Evolutionary conservation across 176 grass and related monocot genomes (phyloP).

Genomic region (Phragmites australis): DNA sequence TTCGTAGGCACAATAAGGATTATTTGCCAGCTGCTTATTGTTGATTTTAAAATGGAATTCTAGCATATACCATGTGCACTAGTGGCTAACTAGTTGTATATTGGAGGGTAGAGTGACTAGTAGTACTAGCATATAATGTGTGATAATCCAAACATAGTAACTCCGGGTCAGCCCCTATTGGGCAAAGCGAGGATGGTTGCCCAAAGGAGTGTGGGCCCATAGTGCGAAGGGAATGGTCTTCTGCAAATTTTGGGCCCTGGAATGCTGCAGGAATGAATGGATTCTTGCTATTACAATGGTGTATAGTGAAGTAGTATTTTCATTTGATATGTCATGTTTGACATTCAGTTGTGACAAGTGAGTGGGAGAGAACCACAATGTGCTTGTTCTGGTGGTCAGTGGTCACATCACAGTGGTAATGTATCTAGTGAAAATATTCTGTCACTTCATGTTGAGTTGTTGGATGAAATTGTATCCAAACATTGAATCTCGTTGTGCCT

Average conservation of each 20-base stretch:
- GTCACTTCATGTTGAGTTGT: background rate
- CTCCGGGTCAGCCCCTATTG: too few relatives aligned
- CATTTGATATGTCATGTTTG: background rate
- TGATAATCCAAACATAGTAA: background rate
- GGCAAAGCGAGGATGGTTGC: background rate
- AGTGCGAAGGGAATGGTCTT: background rate
- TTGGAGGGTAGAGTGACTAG: background rate
- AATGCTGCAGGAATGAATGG: background rate
- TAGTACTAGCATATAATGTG: background rate
- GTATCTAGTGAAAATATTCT: background rate
- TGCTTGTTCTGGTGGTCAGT: slow-evolving; percentile 1
- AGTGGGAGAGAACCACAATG: background rate
- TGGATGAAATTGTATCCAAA: slow-evolving; percentile 17
- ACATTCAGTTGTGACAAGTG: background rate
- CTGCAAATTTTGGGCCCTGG: background rate
- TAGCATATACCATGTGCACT: background rate
- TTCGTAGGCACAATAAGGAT: background rate
- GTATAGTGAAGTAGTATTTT: background rate
- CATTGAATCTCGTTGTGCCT: background rate
- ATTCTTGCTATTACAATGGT: background rate
- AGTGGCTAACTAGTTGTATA: background rate
- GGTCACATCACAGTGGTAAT: background rate
- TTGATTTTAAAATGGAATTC: background rate
- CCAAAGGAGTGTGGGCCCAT: background rate
- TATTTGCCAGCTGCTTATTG: background rate